Conservation (phyloP, 2,329 filamentous ascomycete species). For the Coccinonectria pachysandricola region DNA sequence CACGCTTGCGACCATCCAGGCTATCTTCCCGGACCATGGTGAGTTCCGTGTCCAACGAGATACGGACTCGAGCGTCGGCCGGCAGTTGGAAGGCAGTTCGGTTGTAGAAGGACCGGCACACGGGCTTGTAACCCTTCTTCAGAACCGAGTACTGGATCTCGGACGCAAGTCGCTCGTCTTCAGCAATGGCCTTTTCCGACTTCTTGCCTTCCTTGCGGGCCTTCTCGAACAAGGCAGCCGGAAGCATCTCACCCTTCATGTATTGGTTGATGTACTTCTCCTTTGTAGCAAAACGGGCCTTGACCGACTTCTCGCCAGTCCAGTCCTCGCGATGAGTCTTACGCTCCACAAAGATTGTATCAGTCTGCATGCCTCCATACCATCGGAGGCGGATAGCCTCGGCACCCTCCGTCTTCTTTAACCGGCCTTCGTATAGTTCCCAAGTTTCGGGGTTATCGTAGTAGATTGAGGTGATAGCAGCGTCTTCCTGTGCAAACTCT, state of each 20-base stretch:
- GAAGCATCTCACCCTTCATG: slow-evolving; percentile 72
- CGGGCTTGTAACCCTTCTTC: slow-evolving; percentile 75
- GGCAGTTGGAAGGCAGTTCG: slow-evolving; percentile 96
- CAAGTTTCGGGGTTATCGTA: slow-evolving; percentile 92
- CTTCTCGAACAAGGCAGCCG: slow-evolving; percentile 89
- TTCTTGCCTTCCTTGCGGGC: slow-evolving; percentile 93
- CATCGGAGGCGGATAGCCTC: slow-evolving; percentile 93
- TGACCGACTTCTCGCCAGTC: slow-evolving; percentile 98
- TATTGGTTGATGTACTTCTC: slow-evolving; percentile 97
- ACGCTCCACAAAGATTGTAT: slow-evolving; percentile 92
- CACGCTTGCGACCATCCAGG: slow-evolving; percentile 63
- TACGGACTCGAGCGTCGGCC: slow-evolving; percentile 88
- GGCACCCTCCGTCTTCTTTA: slow-evolving; percentile 96
- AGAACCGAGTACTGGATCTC: slow-evolving; percentile 93
- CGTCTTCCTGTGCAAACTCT: slow-evolving; percentile 83
- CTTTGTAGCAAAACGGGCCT: slow-evolving; percentile 88
- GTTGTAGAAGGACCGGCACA: slow-evolving; percentile 95
- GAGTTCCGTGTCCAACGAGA: slow-evolving; percentile 92
- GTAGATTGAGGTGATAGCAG: slow-evolving; percentile 96
- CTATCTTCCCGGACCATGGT: slow-evolving; percentile 96
- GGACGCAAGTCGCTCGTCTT: slow-evolving; percentile 78
- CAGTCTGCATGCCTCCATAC: slow-evolving; percentile 94
- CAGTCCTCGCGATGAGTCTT: slow-evolving; percentile 98
- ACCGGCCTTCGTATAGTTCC: slow-evolving; percentile 84
- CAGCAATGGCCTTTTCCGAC: slow-evolving; percentile 78